Evolutionary conservation across 2,329 filamentous ascomycete species (phyloP), one percentile per base, ranked within the genome.

Genomic region (Trichoderma sp.): DNA sequence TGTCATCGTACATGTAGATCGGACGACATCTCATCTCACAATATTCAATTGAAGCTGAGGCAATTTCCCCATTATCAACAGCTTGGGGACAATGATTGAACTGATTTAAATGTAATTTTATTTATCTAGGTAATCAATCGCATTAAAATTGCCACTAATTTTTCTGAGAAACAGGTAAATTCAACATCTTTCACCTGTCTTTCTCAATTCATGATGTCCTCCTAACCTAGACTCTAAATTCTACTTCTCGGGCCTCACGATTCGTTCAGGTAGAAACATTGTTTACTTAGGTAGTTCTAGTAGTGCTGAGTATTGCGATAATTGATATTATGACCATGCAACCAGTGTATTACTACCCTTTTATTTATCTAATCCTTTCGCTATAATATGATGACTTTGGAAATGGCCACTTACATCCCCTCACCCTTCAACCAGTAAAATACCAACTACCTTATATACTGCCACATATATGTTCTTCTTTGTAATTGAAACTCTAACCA

Each of bases 401-500:
- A 24, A 56, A 33, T 50, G 7, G 9, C 35, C 24, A 18, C 56
- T 29, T 9, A 24, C 12, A 31, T 45, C 33, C 0, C 14, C 68
- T 45, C 18, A 3, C 14, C 29, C 29, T 1, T 5, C 50, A 56
- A 5, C 50, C 21, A 24, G 50, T 56, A 24, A 53, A 56, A 56
- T 9, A 56, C 21, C 21, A 14, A 21, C 9, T 38, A 64, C 16
- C 6, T 41, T 18, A 41, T 38, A 8, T 65, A 27, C 31, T 24
- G 8, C 9, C 62, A 16, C 1, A 18, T 14, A 27, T 29, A 18
- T 53, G 14, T 24, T 50, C 4, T 1, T 29, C 21, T 6, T 38
- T 38, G 14, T 33, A 71, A 62, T 56, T 56, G 11, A 24, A 45
- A 9, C 24, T 75, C 74, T 81, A 84, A 67, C 81, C 81, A 77